Base-by-base conservation (phyloP, 345 rosid species). In the Bretschneidera sinensis region DNA sequence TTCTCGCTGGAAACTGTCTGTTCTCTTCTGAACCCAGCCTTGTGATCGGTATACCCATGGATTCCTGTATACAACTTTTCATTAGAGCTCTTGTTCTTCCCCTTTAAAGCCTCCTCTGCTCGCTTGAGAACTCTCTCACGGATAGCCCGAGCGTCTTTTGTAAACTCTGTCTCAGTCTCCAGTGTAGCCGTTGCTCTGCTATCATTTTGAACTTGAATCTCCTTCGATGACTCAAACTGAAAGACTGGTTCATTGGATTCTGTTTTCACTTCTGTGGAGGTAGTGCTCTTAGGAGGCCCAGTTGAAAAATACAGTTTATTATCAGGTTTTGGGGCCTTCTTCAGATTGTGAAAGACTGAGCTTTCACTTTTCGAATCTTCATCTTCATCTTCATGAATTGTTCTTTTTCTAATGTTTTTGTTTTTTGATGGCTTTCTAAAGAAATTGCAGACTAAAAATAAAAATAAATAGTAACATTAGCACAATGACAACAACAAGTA, bases 11-110 rank as follows among this genome's bases (percentile, higher is more conserved):
- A 76, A 68, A 91, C 72, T 0, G 96, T 84, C 21, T 84, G 92
- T 74, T 91, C 98, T 69, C 98, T 84, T 67, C 87, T 79, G 80
- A 91, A 91, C 31, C 95, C 96, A 20, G 98, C 95, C 67, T 88
- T 91, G 66, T 86, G 92, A 68, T 91, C 95, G 25, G 88, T 78
- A 65, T 91, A 91, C 0, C 90, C 88, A 71, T 85, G 92, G 22
- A 88, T 82, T 43, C 96, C 98, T 0, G 65, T 84, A 45, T 91
- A 91, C 58, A 91, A 62, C 77, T 88, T 91, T 52, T 80, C 91
- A 45, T 74, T 80, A 9, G 85, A 33, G 21, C 55, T 66, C 24
- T 78, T 71, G 22, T 64, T 64, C 65, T 81, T 81, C 57, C 95
- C 96, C 70, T 81, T 81, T 77, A 85, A 72, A 24, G 87, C 79